Percentiles rank a stretch among this genome's conserved stretches.
phyloP scores from a whole-genome alignment of 805 yeast species.

The Lipomyces japonicus region DNA sequence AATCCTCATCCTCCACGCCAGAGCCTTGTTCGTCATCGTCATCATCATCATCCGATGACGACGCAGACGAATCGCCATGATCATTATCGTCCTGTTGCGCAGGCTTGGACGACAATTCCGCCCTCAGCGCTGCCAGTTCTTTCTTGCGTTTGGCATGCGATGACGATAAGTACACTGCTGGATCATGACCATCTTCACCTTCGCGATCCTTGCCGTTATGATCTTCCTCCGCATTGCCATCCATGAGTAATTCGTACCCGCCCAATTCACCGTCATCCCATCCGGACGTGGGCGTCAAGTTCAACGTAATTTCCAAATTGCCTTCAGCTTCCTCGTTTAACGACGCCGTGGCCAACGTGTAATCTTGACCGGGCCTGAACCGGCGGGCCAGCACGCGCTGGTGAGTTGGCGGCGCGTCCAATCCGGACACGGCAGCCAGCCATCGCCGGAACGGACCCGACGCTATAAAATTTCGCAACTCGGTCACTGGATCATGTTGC shows the following conservation, averaged over 20 bases:
- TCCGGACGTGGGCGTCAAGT: conserved; percentile 73
- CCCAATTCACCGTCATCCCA: conserved; percentile 81
- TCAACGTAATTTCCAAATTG: conserved; percentile 72
- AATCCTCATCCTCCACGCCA: conserved; percentile 57
- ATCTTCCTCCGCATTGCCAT: conserved; percentile 45
- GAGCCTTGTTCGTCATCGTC: conserved; percentile 62
- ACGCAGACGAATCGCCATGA: conserved; percentile 39
- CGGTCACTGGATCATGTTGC: conserved; percentile 7
- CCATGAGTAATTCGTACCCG: conserved; percentile 90
- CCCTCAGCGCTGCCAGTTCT: conserved; percentile 16
- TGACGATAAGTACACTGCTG: conserved; percentile 29
- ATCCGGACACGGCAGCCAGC: conserved; percentile 58
- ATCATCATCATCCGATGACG: conserved; percentile 45
- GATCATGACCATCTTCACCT: conserved; percentile 23
- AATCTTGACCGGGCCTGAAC: conserved; percentile 93
- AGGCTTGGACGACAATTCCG: conserved; percentile 4
- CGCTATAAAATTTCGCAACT: conserved; percentile 24
- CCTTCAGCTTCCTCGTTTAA: conserved; percentile 40
- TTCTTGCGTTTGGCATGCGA: conserved; percentile 16
- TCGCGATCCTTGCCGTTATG: conserved; percentile 37
- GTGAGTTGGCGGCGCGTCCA: conserved; percentile 52
- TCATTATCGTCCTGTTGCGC: conserved; percentile 34
- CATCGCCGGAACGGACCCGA: conserved; percentile 60
- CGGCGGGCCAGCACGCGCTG: conserved; percentile 74
- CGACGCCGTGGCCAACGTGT: conserved; percentile 73